phyloP scores from a whole-genome alignment of 1,284 basidiomycete genomes.

The Rhodotorula glutinis region DNA sequence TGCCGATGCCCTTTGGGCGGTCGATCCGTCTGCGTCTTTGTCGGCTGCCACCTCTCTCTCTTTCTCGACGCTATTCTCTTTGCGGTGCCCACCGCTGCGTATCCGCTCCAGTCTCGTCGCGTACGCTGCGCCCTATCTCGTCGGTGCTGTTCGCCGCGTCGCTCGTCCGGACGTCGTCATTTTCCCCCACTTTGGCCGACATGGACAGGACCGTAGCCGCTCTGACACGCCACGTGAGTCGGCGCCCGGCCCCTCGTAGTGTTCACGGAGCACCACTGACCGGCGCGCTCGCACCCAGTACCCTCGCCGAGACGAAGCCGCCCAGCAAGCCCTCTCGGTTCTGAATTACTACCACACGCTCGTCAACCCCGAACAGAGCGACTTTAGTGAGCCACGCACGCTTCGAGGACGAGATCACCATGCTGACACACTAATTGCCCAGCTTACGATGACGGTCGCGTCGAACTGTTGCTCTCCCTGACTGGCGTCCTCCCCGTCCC shows the following conservation, averaged over 20 bases:
- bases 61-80: no score
- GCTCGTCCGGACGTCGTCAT: background rate
- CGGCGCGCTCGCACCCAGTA: no score
- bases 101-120: no score
- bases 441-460: slow-evolving; percentile 75
- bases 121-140: no score
- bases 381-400: slow-evolving; percentile 23
- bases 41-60: no score
- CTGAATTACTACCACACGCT: slow-evolving; percentile 17
- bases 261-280: no score
- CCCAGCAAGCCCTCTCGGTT: slow-evolving; percentile 23
- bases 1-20: no score
- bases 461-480: slow-evolving; percentile 81
- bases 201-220: slow-evolving; percentile 5
- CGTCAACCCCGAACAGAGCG: slow-evolving; percentile 30
- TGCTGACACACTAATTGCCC: background rate
- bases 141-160: no score
- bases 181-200: slow-evolving; percentile 2
- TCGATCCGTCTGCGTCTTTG: no score
- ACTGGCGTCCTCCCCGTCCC: slow-evolving; percentile 87
- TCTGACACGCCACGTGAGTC: slow-evolving; percentile 7
- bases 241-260: no score
- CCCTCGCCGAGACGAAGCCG: slow-evolving; percentile 24
- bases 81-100: no score
- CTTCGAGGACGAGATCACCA: rapidly evolving